Evolutionary conservation across 768 basidiomycete genomes (phyloP), one percentile per base, ranked within the genome.

Genomic region (Panellus pusillus): DNA sequence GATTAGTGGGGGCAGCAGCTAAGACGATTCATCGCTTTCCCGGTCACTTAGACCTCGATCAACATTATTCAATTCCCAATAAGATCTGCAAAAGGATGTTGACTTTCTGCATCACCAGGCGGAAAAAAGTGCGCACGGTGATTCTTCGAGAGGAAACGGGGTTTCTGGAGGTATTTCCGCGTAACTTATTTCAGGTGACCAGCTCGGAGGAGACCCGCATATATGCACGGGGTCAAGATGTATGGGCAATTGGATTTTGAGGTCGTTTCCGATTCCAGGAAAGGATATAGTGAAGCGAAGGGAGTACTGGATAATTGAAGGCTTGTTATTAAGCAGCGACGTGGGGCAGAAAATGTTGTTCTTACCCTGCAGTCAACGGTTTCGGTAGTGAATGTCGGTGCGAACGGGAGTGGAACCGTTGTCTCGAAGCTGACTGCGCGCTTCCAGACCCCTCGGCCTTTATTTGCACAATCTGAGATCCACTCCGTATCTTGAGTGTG

Each of bases 351-450:
- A 31, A 37, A 3, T 12, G n/a, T 2, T 18, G 32, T 19, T 29
- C 42, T 42, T 4, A 59, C 57, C 57, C 50, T 50, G 52, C 53
- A 59, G 4, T 55, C 47, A 27, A 60, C 31, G 17, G 50, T 60
- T 20, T 60, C 50, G 11, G 58, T 55, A 19, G 32, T 45, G 44
- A 52, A 60, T 11, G 54, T 52, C 15, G 58, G 58, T 31, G 58
- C 50, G 37, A 49, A 60, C 9, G 58, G 54, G 5, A 60, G 43
- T 5, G 50, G 14, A 15, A 56, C 27, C 27, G 47, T 50, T 12
- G 58, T 50, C 8, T 60, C 36, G 36, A 55, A 55, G 36, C 38
- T 54, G 11, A 55, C 51, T 5, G 50, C 9, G 4, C 58, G 54
- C 27, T 55, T 60, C 58, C 58, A 60, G 24, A 60, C 41, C 15